Conservation (phyloP, 352 stramenopile genomes). For the Elongisporangium senticosum region DNA sequence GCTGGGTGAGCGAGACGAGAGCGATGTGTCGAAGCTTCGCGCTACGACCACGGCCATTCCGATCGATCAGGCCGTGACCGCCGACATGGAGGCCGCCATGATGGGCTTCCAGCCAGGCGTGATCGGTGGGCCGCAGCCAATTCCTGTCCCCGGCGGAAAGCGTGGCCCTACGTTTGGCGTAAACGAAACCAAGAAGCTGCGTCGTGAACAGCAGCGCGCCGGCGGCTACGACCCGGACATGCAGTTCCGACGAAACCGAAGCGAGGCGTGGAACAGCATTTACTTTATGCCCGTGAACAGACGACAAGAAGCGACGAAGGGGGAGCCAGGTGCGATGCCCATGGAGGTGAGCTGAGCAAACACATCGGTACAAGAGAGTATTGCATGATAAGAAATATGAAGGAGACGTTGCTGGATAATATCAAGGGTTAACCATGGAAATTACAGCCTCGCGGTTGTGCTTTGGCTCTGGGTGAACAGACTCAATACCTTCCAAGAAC, state of each 20-base stretch:
- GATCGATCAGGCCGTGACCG: conserved; percentile 82
- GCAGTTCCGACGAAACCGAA: conserved; percentile 74
- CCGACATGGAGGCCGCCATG: conserved; percentile 86
- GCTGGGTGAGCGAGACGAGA: conserved; percentile 74
- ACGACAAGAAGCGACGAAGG: conserved; percentile 4
- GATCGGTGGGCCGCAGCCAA: conserved; percentile 61
- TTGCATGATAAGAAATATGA: neutral
- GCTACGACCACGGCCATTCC: conserved; percentile 76
- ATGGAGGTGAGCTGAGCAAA: conserved; percentile 49
- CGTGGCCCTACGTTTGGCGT: conserved; percentile 70
- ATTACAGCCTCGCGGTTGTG: neutral
- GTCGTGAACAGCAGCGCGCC: conserved; percentile 70
- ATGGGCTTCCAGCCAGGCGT: conserved; percentile 82
- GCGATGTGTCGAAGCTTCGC: conserved; percentile 65
- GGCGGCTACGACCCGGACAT: conserved; percentile 76
- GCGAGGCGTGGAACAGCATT: conserved; percentile 72
- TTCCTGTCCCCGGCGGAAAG: conserved; percentile 77
- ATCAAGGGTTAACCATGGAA: neutral
- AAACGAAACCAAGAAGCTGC: conserved; percentile 75
- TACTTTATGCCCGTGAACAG: conserved; percentile 58
- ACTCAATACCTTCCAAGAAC: too few relatives aligned
- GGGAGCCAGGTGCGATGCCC: conserved; percentile 15
- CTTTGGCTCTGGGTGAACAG: too few relatives aligned
- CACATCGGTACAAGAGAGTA: neutral
- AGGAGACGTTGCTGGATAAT: neutral